These are phyloP conservation scores for Drechslerella dactyloides DNA, from an alignment of 2,329 filamentous ascomycete genomes.

Conservation along the genomic window DNA sequence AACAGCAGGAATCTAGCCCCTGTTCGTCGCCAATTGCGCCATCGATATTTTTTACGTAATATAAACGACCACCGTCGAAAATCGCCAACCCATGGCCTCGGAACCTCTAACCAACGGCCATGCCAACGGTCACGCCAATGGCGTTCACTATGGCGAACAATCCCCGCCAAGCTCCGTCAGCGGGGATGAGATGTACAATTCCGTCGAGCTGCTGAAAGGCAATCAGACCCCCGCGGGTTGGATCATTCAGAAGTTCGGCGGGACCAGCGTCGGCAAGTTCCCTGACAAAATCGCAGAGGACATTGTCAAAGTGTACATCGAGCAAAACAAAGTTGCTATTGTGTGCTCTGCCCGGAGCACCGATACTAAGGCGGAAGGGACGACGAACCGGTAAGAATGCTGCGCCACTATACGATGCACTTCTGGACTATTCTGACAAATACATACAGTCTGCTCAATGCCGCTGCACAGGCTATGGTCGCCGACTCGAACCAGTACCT, in stretches of 20 bases:
- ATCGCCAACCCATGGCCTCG: slow-evolving; percentile 19
- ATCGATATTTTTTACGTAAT: slow-evolving; percentile 50
- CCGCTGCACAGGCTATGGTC: slow-evolving; percentile 62
- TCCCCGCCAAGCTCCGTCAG: slow-evolving; percentile 47
- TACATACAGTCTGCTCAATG: slow-evolving; percentile 59
- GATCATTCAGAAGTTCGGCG: slow-evolving; percentile 94
- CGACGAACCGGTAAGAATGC: slow-evolving; percentile 81
- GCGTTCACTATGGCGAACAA: slow-evolving; percentile 4
- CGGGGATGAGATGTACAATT: slow-evolving; percentile 46
- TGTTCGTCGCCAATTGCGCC: slow-evolving; percentile 30
- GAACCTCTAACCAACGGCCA: slow-evolving; percentile 27
- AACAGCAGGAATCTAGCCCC: slow-evolving; percentile 5
- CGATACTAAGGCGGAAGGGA: slow-evolving; percentile 91
- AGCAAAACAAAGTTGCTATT: slow-evolving; percentile 78
- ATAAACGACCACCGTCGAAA: neutral
- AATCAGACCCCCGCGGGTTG: slow-evolving; percentile 61
- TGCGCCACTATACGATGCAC: slow-evolving; percentile 7
- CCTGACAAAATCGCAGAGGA: slow-evolving; percentile 75
- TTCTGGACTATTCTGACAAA: slow-evolving; percentile 10
- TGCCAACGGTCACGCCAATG: slow-evolving; percentile 1
- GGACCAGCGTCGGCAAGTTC: slow-evolving; percentile 94
- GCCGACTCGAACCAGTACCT: slow-evolving; percentile 57
- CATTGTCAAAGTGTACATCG: slow-evolving; percentile 69
- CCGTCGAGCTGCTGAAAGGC: slow-evolving; percentile 33
- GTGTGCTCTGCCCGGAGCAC: slow-evolving; percentile 96